Evolutionary conservation across 192 early-diverging fungal genomes (phyloP).

Genomic region (Backusella liffmaniae): DNA sequence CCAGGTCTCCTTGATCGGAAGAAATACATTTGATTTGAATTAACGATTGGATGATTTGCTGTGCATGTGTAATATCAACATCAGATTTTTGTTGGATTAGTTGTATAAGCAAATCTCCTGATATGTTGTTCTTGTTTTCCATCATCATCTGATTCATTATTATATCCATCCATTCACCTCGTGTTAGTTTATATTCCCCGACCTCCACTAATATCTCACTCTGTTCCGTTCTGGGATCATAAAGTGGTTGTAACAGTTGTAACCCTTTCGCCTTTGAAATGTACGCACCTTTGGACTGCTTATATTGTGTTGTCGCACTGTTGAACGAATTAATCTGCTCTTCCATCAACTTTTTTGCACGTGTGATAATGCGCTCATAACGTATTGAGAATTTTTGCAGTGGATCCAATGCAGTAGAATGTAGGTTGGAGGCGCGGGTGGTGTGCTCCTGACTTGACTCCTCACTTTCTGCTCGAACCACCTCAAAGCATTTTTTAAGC

Average conservation of each 20-base stretch:
- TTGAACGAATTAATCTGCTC: slow-evolving; percentile 14
- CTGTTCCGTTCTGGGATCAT: not conserved
- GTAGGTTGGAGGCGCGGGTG: slow-evolving; percentile 40
- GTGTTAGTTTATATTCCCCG: not conserved
- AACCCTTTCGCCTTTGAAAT: not conserved
- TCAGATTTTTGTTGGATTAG: not conserved
- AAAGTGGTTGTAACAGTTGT: not conserved
- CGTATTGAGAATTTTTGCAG: slow-evolving; percentile 5
- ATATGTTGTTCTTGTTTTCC: not conserved
- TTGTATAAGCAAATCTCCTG: not conserved
- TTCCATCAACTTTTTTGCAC: slow-evolving; percentile 7
- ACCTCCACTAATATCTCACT: not conserved
- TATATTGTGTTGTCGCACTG: not conserved
- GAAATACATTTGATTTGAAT: not conserved
- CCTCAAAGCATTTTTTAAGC: slow-evolving; percentile 47
- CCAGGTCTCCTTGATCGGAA: not conserved
- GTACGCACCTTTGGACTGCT: not conserved
- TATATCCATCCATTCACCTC: slow-evolving; percentile 3
- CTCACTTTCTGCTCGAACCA: slow-evolving; percentile 45
- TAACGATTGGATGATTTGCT: not conserved
- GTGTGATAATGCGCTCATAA: slow-evolving; percentile 19
- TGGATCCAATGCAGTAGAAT: slow-evolving; percentile 30
- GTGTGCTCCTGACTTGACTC: slow-evolving; percentile 45
- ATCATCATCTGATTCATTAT: not conserved
- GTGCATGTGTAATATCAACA: not conserved